These are phyloP conservation scores for Brassica carinata DNA, from an alignment of 345 rosid genomes.

Conservation along the genomic window DNA sequence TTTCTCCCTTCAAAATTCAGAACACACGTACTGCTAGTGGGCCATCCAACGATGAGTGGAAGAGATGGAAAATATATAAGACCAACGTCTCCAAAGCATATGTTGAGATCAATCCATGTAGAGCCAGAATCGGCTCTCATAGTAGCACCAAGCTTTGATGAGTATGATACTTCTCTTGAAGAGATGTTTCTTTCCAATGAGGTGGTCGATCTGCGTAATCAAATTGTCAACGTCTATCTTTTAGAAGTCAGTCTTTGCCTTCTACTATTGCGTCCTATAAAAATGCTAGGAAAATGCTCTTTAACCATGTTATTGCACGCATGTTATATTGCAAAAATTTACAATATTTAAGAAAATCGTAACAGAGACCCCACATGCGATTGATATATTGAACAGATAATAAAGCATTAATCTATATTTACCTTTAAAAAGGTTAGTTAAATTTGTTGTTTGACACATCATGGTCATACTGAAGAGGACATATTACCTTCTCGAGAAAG, in stretches of 20 bases:
- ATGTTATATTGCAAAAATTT: background rate
- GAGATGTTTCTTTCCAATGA: constrained; percentile 75
- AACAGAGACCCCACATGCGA: background rate
- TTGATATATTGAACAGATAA: background rate
- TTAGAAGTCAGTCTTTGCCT: constrained; percentile 15
- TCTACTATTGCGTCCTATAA: background rate
- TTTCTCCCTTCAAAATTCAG: constrained; percentile 1
- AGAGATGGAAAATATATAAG: constrained; percentile 78
- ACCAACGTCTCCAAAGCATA: constrained; percentile 94
- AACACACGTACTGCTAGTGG: constrained; percentile 73
- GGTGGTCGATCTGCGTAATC: constrained; percentile 59
- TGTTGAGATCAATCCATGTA: constrained; percentile 84
- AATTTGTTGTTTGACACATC: constrained; percentile 27
- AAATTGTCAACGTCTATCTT: constrained; percentile 23
- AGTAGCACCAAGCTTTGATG: constrained; percentile 94
- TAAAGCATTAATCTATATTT: background rate
- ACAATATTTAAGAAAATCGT: background rate
- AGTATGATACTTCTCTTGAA: constrained; percentile 84
- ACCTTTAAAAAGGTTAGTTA: constrained; percentile 10
- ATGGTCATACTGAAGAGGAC: constrained; percentile 25
- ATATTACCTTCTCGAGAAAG: constrained; percentile 85
- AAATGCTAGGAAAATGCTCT: background rate
- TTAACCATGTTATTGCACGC: background rate
- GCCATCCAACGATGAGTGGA: constrained; percentile 69
- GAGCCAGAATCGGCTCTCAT: constrained; percentile 96